Evolutionary conservation across 176 grass and related monocot genomes (phyloP), one percentile per base, ranked within the genome.

Genomic region (Thinopyrum elongatum): DNA sequence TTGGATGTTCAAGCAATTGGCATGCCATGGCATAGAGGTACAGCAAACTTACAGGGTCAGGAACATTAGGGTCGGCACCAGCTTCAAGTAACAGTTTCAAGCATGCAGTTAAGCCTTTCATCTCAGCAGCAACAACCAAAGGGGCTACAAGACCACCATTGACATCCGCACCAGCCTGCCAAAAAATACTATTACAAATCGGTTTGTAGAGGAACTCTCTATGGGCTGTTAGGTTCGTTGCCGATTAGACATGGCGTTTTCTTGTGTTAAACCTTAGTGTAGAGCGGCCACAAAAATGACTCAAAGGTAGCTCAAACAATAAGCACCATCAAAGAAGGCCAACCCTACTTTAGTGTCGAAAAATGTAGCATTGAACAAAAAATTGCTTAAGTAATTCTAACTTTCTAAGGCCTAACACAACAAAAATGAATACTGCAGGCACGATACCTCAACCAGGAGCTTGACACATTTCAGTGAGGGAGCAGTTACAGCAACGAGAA

Each of bases 81-180:
- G 58, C 21, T 61, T 65, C 70, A 27, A 84, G 38, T 84, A 84
- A 65, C 58, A 46, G 51, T 26, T 76, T 76, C 22, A 84, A 84
- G 39, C 58, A 84, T 72, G 62, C 71, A 25, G 82, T 76, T 65
- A 8, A 76, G 27, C 44, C 44, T 47, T 47, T 47, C 12, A 47
- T 47, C 44, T 47, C 44, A 47, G 44, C 13, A 65, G 38, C 61
- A 76, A 47, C 19, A 76, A n/a, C 21, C 35, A 42, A 47, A 84
- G 72, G 26, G 44, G 70, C 46, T 84, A n/a, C 5, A 60, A 84
- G 13, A 76, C 71, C 46, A 33, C 36, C 71, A 29, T 47, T 87
- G 10, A 87, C 42, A 87, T 87, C 59, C 39, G 79, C 79, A 41
- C 78, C 86, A 82, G 69, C 86, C 86, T 87, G 62, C 42, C 12